These are phyloP conservation scores for Penicillium coffeae DNA, from an alignment of 495 filamentous ascomycete genomes.

Conservation along the genomic window DNA sequence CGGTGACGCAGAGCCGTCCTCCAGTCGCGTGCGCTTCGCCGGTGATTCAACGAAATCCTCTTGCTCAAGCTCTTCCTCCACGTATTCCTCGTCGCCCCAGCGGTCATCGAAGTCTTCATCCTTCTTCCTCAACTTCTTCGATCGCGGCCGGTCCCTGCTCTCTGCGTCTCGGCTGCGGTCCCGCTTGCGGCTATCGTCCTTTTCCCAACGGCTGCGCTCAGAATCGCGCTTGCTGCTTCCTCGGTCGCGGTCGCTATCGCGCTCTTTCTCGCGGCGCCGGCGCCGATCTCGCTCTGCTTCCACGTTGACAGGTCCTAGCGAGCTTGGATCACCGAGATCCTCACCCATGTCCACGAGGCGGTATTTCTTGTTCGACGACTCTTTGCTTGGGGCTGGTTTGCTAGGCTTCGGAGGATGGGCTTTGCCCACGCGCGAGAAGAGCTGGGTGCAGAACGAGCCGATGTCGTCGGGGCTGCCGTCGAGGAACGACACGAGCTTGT, in stretches of 20 bases:
- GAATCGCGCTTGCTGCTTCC: conserved; percentile 12
- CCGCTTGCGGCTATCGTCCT: conserved; percentile 39
- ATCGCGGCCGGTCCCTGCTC: conserved; percentile 44
- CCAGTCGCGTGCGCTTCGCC: conserved; percentile 55
- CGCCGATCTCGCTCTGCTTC: conserved; percentile 46
- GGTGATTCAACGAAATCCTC: conserved; percentile 50
- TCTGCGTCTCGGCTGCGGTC: conserved; percentile 42
- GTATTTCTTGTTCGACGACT: conserved; percentile 62
- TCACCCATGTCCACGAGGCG: conserved; percentile 81
- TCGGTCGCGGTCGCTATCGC: conserved; percentile 34
- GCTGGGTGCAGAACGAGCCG: conserved; percentile 49
- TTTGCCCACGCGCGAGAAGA: conserved; percentile 45
- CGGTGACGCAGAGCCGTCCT: conserved; percentile 49
- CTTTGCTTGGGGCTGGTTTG: conserved; percentile 8
- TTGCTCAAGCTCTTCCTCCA: conserved; percentile 38
- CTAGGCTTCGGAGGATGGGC: conserved; percentile 14
- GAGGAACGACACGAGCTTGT: conserved; percentile 52
- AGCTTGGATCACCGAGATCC: conserved; percentile 40
- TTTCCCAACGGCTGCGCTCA: conserved; percentile 24
- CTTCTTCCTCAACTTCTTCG: conserved; percentile 52
- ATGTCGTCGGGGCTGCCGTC: conserved; percentile 50
- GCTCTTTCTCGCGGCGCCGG: conserved; percentile 45
- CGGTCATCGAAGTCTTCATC: conserved; percentile 66
- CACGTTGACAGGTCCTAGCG: conserved; percentile 48
- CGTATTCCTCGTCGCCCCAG: conserved; percentile 74